Base-by-base conservation (phyloP, 768 basidiomycete genomes). In the Leccinellum luteum region DNA sequence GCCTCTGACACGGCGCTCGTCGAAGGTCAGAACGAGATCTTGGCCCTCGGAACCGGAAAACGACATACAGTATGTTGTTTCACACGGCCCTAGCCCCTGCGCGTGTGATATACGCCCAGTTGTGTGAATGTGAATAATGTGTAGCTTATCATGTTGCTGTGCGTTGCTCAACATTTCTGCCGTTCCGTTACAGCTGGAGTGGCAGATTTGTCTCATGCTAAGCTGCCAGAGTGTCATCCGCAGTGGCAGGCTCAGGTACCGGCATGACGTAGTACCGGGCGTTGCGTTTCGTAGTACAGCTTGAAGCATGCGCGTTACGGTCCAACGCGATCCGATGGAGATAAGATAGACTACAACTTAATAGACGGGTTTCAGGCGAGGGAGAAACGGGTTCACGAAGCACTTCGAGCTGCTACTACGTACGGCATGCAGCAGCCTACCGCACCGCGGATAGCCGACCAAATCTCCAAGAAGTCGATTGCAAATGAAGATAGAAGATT, bases 21-120 rank as follows among this genome's bases (percentile, higher is more conserved):
- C 48, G 34, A 58, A 54, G 58, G 60, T 61, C 59, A 55, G 63
- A 43, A 43, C 41, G 6, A 6, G 19, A 19, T 23, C 56, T 52
- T 38, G 58, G 27, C 45, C 64, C 61, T 69, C 69, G 67, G 69
- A 60, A 54, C 68, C 64, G 69, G 57, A 59, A 32, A 48, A 56
- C 54, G 55, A 6, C 41, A 21, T 43, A 43, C n/a, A 43, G 19
- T 43, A 43, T 15, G 19, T 45, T 15, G 44, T 47, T 34, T 51
- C 56, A 53, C 51, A 54, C 52, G 54, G 45, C 48, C 21, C 56
- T 27, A 25, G 19, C 17, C 58, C 54, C 41, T 38, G 41, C 55
- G 52, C 49, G 51, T 63, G 63, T 59, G 45, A 43, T 43, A 43
- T 21, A 48, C 10, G 31, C 52, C 53, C 19, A 57, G 35, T 49